These are phyloP conservation scores for Leishmania guyanensis DNA, from an alignment of 208 protist genomes.

Conservation along the genomic window DNA sequence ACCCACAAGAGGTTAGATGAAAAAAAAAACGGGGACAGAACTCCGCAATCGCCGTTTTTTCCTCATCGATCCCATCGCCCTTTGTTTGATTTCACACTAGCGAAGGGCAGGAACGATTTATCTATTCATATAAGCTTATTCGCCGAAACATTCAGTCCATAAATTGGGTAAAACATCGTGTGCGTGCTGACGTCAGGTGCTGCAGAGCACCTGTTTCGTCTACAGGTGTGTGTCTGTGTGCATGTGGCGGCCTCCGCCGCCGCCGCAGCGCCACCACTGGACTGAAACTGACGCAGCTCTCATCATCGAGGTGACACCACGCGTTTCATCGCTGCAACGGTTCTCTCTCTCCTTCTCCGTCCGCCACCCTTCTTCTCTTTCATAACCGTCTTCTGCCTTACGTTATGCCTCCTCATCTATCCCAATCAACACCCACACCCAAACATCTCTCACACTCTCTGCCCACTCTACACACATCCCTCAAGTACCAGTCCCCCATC, in stretches of 20 bases:
- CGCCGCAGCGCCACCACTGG: neutral
- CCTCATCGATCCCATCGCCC: neutral
- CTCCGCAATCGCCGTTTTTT: neutral
- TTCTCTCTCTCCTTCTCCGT: neutral
- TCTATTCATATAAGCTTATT: neutral
- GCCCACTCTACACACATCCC: neutral
- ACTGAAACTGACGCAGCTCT: neutral
- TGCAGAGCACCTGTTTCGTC: neutral
- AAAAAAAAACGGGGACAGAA: neutral
- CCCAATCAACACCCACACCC: neutral
- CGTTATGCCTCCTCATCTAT: neutral
- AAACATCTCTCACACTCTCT: neutral
- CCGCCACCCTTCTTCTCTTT: neutral
- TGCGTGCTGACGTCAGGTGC: neutral
- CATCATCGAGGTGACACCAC: neutral
- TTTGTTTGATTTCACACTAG: neutral
- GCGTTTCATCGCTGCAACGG: conserved; percentile 11
- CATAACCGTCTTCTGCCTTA: neutral
- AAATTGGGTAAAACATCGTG: neutral
- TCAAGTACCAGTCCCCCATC: neutral
- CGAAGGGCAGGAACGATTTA: neutral
- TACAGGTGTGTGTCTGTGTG: neutral
- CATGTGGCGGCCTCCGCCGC: neutral
- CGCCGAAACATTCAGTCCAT: neutral
- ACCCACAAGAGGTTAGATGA: neutral